Evolutionary conservation across 169 alveolate genomes (phyloP), one percentile per base, ranked within the genome.

Genomic region (Eimeria necatrix): DNA sequence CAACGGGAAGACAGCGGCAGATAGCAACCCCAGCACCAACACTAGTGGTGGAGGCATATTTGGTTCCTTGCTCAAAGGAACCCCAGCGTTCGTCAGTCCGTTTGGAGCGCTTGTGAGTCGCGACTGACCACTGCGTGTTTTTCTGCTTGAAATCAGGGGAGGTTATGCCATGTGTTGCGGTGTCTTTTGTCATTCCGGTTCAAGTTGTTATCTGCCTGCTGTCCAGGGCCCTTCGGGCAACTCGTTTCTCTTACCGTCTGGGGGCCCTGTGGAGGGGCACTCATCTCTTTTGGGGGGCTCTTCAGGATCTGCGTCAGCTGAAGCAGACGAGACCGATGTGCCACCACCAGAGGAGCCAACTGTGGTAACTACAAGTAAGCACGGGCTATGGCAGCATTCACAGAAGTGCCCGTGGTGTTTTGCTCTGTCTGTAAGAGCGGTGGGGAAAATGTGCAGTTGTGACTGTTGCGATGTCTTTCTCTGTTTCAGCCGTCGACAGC

Each of bases 301-400:
- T 4, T 51, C 60, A 7, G 64, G 49, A 9, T 52, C 80, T 61
- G 46, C 80, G 5, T 41, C 92, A 4, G 56, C 92, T 8, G 92
- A 85, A 16, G 56, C 91, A 59, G 92, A 81, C 32, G 90, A 85
- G 14, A 80, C 68, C 26, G 92, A 85, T 10, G 92, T 8, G 18
- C 81, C 80, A 18, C 92, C 92, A 3, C 92, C 92, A 10, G 92
- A 85, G 78, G 92, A 85, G 53, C 92, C 92, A 9, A 85, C 92
- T 8, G 92, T 85, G 59, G 92, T 85, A 18, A 60, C 92, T 14
- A 85, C 92, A 24, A 32, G 92, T 85, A 85, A 60, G 92, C 76
- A 59, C 6, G 32, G 48, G 61, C 60, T 9, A 41, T 48, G 24
- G 80, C 51, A 18, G 71, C 71, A 52, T 26, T 41, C 20, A 60